Evolutionary conservation across 176 grass and related monocot species (phyloP), one percentile per base, ranked within the genome.

Genomic region (Raddia distichophylla): DNA sequence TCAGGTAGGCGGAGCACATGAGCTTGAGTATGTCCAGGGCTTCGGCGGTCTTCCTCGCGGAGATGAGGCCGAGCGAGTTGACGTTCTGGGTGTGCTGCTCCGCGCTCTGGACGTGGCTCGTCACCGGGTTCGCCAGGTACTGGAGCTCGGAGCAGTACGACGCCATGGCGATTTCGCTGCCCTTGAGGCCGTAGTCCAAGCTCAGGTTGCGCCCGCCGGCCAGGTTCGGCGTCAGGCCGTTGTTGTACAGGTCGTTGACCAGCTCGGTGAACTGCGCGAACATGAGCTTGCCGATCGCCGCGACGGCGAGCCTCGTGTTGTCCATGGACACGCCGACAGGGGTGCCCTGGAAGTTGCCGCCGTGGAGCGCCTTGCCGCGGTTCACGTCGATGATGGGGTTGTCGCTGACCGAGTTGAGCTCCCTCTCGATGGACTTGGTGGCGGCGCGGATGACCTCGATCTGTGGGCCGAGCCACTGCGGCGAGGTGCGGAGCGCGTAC

Each of bases 81-180:
- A 97, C 94, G 20, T 97, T 88, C 74, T 97, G 90, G 77, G 89
- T 97, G 77, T 97, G 94, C 62, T 97, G 94, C 90, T 97, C 92
- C 4, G 37, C 37, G 37, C 37, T 40, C 37, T 40, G 37, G 37
- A 40, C 37, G 37, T 40, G 37, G 37, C 4, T 40, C 37, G 37
- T 40, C 37, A 40, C 37, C 37, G 37, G 37, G 37, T 40, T 40
- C 37, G 37, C 37, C 37, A 40, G 37, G 37, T 40, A 40, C 37
- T 40, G 37, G 37, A 40, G 37, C 37, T 40, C 37, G 37, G 37
- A 40, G 37, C 37, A 40, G 37, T 40, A 40, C 37, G 37, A 40
- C 37, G 37, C 37, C 37, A 40, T 40, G 37, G 37, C 37, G 37
- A 40, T 40, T 40, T 40, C 37, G 37, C 37, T 40, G 37, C 37